Evolutionary conservation across 2,329 filamentous ascomycete species (phyloP).

Genomic region (Trichoderma sp.): DNA sequence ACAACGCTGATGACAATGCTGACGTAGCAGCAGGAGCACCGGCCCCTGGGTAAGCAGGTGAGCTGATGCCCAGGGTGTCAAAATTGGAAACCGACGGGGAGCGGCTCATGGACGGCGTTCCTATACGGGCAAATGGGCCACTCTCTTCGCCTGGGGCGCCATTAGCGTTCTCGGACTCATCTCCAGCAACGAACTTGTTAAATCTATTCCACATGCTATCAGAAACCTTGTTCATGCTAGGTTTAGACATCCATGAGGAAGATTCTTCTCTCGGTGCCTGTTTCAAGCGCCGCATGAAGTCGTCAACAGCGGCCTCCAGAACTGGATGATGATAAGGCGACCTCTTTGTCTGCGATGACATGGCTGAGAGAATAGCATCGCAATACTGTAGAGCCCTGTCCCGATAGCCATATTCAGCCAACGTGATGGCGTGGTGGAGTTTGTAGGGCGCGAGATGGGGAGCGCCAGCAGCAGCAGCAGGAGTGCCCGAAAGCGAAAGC

Average conservation of each 20-base stretch:
- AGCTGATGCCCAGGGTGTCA: slow-evolving; percentile 70
- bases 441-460: slow-evolving; percentile 92
- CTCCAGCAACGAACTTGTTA: slow-evolving; percentile 93
- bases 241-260: slow-evolving; percentile 90
- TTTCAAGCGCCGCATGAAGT: slow-evolving; percentile 79
- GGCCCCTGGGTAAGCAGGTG: slow-evolving; percentile 39
- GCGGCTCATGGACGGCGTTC: slow-evolving; percentile 73
- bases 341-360: slow-evolving; percentile 78
- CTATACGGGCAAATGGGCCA: slow-evolving; percentile 82
- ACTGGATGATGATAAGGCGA: slow-evolving; percentile 84
- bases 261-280: slow-evolving; percentile 82
- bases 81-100: slow-evolving; percentile 71
- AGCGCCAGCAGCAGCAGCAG: slow-evolving; percentile 58
- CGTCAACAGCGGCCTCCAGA: slow-evolving; percentile 77
- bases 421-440: slow-evolving; percentile 78
- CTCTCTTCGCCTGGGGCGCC: slow-evolving; percentile 64
- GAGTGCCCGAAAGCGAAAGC: slow-evolving; percentile 67
- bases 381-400: slow-evolving; percentile 90
- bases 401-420: slow-evolving; percentile 82
- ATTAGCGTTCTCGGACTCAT: slow-evolving; percentile 77
- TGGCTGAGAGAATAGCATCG: slow-evolving; percentile 75
- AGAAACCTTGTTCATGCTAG: slow-evolving; percentile 94
- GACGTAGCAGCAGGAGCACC: slow-evolving; percentile 41
- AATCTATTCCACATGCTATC: slow-evolving; percentile 90
- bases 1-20: slow-evolving; percentile 40